phyloP scores from a whole-genome alignment of 805 yeast genomes.

The Blastobotrys attinorum region DNA sequence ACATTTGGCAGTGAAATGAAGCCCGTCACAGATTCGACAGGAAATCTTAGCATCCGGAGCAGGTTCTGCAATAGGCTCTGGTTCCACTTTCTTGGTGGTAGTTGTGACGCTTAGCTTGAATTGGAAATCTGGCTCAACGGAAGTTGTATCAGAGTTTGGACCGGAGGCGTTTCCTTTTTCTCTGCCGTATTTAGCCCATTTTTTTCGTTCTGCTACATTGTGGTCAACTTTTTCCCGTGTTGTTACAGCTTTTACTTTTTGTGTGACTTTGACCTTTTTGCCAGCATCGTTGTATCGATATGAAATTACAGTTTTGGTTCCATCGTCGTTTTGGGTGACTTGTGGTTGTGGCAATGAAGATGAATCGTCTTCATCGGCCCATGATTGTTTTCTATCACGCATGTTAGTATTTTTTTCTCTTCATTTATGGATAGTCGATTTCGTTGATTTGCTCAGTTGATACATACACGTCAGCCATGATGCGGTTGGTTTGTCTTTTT shows the following conservation, averaged over 20 bases:
- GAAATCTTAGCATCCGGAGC: slow-evolving; percentile 41
- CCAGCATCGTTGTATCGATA: slow-evolving; percentile 63
- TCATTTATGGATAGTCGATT: no score
- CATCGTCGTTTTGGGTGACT: slow-evolving; percentile 72
- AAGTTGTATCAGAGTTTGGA: slow-evolving; percentile 83
- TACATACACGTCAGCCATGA: slow-evolving; percentile 1
- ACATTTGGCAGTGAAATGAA: slow-evolving; percentile 90
- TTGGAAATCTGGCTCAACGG: slow-evolving; percentile 75
- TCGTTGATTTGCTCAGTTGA: no score
- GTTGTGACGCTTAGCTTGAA: slow-evolving; percentile 52
- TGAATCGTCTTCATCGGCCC: slow-evolving; percentile 68
- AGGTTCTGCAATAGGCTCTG: slow-evolving; percentile 49
- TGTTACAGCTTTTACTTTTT: slow-evolving; percentile 67
- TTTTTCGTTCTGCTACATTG: slow-evolving; percentile 76
- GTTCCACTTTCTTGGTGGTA: slow-evolving; percentile 41
- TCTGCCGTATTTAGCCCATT: slow-evolving; percentile 83
- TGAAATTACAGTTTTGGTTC: slow-evolving; percentile 80
- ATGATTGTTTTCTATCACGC: slow-evolving; percentile 20
- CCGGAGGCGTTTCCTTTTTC: slow-evolving; percentile 71
- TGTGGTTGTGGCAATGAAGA: slow-evolving; percentile 56
- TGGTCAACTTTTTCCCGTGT: slow-evolving; percentile 80
- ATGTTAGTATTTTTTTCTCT: no score
- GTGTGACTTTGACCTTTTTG: slow-evolving; percentile 80
- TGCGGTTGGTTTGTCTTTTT: no score
- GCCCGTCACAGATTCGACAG: slow-evolving; percentile 92